phyloP scores from a whole-genome alignment of 1,139 yeast genomes.

The Taphrina deformans region DNA sequence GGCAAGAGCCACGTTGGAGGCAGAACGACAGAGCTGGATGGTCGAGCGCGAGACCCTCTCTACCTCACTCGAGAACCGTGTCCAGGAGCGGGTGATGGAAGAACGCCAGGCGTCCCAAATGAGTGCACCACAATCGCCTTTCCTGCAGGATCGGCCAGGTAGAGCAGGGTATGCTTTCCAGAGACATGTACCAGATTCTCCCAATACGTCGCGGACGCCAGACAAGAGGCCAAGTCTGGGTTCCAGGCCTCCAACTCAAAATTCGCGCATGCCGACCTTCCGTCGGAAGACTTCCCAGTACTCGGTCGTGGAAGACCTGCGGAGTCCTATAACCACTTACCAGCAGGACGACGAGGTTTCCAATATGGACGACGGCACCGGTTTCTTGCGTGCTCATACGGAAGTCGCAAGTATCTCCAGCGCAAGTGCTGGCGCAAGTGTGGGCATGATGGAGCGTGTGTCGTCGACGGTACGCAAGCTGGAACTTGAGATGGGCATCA shows the following conservation, averaged over 20 bases:
- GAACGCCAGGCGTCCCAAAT: slow-evolving; percentile 5
- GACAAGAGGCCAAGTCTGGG: slow-evolving; percentile 17
- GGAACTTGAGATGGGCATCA: slow-evolving; percentile 70
- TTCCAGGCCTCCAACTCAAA: slow-evolving; percentile 3
- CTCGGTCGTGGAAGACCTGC: slow-evolving; percentile 12
- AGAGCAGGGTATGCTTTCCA: slow-evolving; percentile 13
- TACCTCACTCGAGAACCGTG: slow-evolving; percentile 2
- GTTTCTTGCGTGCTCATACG: slow-evolving; percentile 2
- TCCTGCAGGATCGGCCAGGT: neutral
- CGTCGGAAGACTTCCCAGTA: neutral
- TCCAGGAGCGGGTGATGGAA: slow-evolving; percentile 16
- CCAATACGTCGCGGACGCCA: slow-evolving; percentile 15
- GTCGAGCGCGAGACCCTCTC: neutral
- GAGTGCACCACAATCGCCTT: slow-evolving; percentile 1
- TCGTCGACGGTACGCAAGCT: slow-evolving; percentile 72
- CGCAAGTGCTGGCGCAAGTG: slow-evolving; percentile 28
- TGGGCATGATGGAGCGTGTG: slow-evolving; percentile 54
- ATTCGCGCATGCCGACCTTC: neutral
- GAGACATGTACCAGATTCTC: slow-evolving; percentile 16
- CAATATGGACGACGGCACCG: neutral
- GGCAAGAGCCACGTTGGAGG: neutral
- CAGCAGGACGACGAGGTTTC: slow-evolving; percentile 1
- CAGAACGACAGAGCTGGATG: slow-evolving; percentile 6
- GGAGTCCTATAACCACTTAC: neutral
- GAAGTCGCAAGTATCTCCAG: slow-evolving; percentile 15